Evolutionary conservation across 225 moss, liverwort and hornwort genomes (phyloP).

Genomic region (Antitrichia curtipendula): DNA sequence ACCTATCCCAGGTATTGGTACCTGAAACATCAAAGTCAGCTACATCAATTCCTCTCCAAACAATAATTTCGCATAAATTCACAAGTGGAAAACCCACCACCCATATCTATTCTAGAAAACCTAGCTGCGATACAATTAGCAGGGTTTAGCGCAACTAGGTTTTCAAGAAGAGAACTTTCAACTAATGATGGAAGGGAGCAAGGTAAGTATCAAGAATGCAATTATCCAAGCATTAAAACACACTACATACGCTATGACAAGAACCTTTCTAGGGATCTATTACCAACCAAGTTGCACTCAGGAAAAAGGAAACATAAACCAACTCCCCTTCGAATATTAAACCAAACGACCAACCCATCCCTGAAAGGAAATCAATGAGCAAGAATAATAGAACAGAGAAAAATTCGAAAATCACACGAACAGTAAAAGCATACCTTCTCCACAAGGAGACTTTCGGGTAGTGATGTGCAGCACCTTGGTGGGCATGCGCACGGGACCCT

Average conservation of each 20-base stretch:
- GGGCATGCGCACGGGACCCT: slow-evolving; percentile 85
- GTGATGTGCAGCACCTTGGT: slow-evolving; percentile 83
- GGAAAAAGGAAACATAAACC: no score
- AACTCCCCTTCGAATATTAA: no score
- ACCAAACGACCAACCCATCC: not conserved
- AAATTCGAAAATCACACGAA: no score
- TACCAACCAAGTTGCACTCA: not conserved
- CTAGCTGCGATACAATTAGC: no score
- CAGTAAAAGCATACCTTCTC: slow-evolving; percentile 35
- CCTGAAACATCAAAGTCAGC: slow-evolving; percentile 8
- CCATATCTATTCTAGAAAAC: not conserved
- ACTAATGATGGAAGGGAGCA: not conserved
- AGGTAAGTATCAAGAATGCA: not conserved
- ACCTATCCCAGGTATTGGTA: slow-evolving; percentile 81
- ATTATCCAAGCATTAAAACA: not conserved
- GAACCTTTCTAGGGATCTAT: not conserved
- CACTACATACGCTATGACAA: no score
- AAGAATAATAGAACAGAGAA: not conserved
- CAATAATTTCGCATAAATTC: not conserved
- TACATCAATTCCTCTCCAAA: not conserved
- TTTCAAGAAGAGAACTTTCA: not conserved
- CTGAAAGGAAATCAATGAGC: not conserved
- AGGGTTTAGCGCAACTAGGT: not conserved
- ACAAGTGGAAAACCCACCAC: not conserved
- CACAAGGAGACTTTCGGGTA: slow-evolving; percentile 82